Percentiles rank a stretch among this genome's conserved stretches.
Evolutionary conservation across 1,139 yeast genomes (phyloP).

Genomic region (Suhomyces chickasaworum): DNA sequence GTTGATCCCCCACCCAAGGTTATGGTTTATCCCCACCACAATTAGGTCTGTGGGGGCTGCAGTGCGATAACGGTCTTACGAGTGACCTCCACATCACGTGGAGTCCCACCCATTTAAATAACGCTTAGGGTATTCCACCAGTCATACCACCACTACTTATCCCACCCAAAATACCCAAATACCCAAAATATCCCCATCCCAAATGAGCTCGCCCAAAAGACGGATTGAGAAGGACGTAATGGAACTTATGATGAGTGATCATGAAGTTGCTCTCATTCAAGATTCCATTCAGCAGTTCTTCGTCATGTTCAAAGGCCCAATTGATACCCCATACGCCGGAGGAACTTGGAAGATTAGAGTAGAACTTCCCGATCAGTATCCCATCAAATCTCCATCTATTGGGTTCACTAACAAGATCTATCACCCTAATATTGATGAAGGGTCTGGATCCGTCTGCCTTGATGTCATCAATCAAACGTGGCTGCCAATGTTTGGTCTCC

Average conservation of each 20-base stretch:
- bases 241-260: conserved; percentile 96
- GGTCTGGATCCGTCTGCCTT: conserved; percentile 90
- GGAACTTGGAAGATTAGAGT: conserved; percentile 93
- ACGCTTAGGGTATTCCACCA: conserved; percentile 1
- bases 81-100: conserved; percentile 10
- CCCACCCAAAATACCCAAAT: background rate
- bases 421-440: conserved; percentile 92
- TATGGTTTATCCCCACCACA: no score
- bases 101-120: conserved; percentile 2
- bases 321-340: conserved; percentile 84
- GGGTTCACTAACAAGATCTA: conserved; percentile 90
- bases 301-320: conserved; percentile 86
- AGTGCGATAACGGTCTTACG: conserved; percentile 3
- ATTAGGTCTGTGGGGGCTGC: background rate
- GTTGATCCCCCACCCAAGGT: no score
- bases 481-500: conserved; percentile 96
- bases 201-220: conserved; percentile 73
- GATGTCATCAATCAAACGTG: conserved; percentile 97
- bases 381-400: conserved; percentile 93
- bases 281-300: conserved; percentile 91
- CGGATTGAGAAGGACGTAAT: conserved; percentile 95
- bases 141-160: conserved; percentile 2
- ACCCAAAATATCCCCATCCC: background rate
- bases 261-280: conserved; percentile 80
- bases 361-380: conserved; percentile 93